Conservation (phyloP, 257 asterid species). For the Solanum infundibuliforme region DNA sequence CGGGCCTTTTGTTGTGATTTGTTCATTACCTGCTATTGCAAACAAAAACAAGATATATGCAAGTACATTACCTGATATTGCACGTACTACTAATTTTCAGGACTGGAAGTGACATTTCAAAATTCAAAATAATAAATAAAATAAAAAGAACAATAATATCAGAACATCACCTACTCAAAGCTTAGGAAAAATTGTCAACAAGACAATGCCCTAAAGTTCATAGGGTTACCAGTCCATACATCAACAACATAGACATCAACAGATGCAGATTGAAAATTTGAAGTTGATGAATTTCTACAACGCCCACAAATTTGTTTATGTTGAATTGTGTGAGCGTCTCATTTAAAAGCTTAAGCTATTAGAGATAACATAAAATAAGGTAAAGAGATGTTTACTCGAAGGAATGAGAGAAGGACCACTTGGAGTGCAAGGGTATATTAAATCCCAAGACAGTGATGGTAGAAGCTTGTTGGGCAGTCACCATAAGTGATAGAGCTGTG, state of each 20-base stretch:
- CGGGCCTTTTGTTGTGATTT: background rate
- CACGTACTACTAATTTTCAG: background rate
- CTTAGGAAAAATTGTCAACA: background rate
- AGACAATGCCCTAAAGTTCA: background rate
- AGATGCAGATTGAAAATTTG: background rate
- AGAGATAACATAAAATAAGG: background rate
- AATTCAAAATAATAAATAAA: background rate
- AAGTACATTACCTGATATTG: background rate
- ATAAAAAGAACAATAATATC: background rate
- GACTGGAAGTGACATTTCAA: background rate
- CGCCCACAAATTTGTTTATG: background rate
- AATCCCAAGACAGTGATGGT: constrained; percentile 68
- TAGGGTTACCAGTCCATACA: background rate
- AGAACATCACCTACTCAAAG: background rate
- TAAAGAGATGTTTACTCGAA: constrained; percentile 37
- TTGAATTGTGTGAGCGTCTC: too few species aligned
- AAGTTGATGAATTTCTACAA: background rate
- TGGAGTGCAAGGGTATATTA: constrained; percentile 56
- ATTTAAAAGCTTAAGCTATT: too few species aligned
- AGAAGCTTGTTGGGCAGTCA: constrained; percentile 54
- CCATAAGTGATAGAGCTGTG: constrained; percentile 55
- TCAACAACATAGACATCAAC: background rate
- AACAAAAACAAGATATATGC: background rate
- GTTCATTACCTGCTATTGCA: background rate
- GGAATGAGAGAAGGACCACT: constrained; percentile 80